Base-by-base conservation (phyloP, 345 rosid species). In the Salix exigua region DNA sequence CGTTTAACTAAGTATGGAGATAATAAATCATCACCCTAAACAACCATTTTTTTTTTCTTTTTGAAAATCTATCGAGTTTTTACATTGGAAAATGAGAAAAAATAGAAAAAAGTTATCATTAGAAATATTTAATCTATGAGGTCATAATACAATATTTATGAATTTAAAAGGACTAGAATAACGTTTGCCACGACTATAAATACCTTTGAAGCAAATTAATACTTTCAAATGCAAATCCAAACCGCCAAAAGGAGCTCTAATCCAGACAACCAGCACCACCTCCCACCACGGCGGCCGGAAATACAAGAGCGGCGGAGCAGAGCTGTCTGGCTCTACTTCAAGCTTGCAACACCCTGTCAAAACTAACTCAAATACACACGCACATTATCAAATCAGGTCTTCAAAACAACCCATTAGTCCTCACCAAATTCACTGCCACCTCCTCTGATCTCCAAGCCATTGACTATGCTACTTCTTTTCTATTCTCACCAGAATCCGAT, bases 331-430 rank as follows among this genome's bases (percentile, higher is more conserved):
- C 77, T 35, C 87, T 82, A 12, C 85, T 89, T n/a, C 80, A 82
- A 25, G 71, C 84, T 76, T 83, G 87, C 85, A 53, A 73, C 67
- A 48, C 37, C 4, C 35, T 82, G 40, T 55, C 83, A 2, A 79
- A 83, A 30, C 83, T 89, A 66, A 68, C 74, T 21, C 87, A 86
- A 72, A 12, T 82, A 67, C 92, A 86, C 73, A 4, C 87, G 58
- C 78, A 12, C 44, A 82, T 87, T 60, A 48, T 87, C 77, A 89
- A 87, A 78, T 76, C 25, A 53, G 91, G 92, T 74, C 86, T 87
- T 38, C 81, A 42, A 11, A 77, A 71, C 81, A 87, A 85, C 73
- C 89, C 85, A 7, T 69, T 85, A 1, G 88, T 89, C 70, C 90
- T 89, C 69, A 82, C 92, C 68, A 86, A 86, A 69, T 87, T 83